Base-by-base conservation (phyloP, 257 asterid genomes). In the Paraleonurus japonicus region DNA sequence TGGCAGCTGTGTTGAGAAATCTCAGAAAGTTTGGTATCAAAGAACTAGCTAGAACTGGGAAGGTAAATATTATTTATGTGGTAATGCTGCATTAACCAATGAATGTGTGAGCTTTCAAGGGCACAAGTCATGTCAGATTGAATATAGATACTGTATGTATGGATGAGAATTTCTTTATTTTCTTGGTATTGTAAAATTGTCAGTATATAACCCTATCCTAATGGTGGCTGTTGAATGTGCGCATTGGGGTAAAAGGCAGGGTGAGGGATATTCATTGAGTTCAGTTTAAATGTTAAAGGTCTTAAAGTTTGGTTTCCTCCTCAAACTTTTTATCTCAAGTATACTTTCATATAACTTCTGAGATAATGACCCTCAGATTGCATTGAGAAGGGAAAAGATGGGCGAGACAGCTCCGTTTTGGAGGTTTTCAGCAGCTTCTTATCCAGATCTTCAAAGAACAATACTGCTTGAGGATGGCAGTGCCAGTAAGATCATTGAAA, bases 381-480 rank as follows among this genome's bases (percentile, higher is more conserved):
- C 97, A 54, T 73, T 90, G 78, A 82, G 95, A 81, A 83, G 97
- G 78, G 97, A 91, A 78, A 86, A 76, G 84, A 84, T 89, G 96
- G 97, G 97, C 0, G 91, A 87, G 85, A 83, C 88, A 59, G 96
- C 96, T 80, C 96, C 96, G 7, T 91, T 87, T 83, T 89, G 96
- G 97, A 85, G 87, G 83, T 87, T 89, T 80, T 89, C 95, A 73
- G 88, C 92, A 33, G 90, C 96, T 80, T 89, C 97, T 41, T 89
- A 91, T 84, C 96, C 97, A 72, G 97, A 91, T 80, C 88, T 91
- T 43, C 84, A 76, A 82, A 78, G 80, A 70, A 66, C 74, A 54
- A 37, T 66, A 48, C 69, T 83, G 73, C n/a, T 69, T 55, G 68
- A 61, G 72, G 70, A 78, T 60, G 80, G 62, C 62, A 55, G 50